A percentile compares a stretch with the other conserved stretches of the same genome.
phyloP scores from a whole-genome alignment of 352 stramenopile genomes.

The Globisporangium paddicum region DNA sequence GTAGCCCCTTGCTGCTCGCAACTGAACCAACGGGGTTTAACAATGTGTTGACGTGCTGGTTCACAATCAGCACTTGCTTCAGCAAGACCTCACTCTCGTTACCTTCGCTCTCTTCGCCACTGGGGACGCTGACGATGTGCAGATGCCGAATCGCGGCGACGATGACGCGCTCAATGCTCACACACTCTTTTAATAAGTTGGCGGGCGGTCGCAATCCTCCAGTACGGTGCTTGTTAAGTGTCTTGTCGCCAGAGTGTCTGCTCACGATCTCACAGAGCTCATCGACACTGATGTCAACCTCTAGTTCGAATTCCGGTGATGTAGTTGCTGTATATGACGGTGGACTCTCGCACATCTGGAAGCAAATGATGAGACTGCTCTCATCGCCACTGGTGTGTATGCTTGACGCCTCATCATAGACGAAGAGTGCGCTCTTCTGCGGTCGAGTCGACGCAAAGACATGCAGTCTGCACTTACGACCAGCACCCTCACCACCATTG shows the following conservation, averaged over 20 bases:
- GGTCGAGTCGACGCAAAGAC: constrained; percentile 31
- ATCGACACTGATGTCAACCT: constrained; percentile 22
- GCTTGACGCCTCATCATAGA: not conserved
- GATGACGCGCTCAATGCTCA: constrained; percentile 36
- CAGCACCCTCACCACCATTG: not conserved
- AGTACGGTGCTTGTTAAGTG: not conserved
- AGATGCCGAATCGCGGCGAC: constrained; percentile 29
- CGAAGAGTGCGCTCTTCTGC: constrained; percentile 1
- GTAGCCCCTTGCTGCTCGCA: not conserved
- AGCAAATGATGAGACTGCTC: constrained; percentile 21
- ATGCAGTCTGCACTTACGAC: constrained; percentile 22
- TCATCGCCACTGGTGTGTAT: constrained; percentile 1
- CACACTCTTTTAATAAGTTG: not conserved
- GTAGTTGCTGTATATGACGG: not conserved
- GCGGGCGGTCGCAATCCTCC: not conserved
- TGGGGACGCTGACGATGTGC: constrained; percentile 35
- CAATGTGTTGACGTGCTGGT: constrained; percentile 26
- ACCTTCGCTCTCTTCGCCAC: not conserved
- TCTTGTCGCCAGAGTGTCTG: not conserved
- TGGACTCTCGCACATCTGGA: constrained; percentile 22
- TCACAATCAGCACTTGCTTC: constrained; percentile 32
- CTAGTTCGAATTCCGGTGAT: constrained; percentile 11
- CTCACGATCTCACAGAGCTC: constrained; percentile 25
- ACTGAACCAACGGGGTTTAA: constrained; percentile 3
- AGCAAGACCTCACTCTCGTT: constrained; percentile 4